Conservation (phyloP, 2,329 filamentous ascomycete species). For the Hypoxylon sp. region DNA sequence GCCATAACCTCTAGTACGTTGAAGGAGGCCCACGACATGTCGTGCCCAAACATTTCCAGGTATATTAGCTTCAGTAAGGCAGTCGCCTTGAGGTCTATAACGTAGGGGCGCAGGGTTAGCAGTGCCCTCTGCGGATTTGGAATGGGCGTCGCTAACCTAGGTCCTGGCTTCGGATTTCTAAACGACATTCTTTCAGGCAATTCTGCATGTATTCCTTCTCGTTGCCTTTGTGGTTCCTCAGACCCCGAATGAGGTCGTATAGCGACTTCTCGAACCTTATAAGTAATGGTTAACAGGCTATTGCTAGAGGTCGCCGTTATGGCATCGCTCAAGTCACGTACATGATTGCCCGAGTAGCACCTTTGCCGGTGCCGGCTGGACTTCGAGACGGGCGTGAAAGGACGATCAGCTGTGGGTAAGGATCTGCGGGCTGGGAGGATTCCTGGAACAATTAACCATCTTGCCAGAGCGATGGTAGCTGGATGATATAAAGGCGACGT, state of each 20-base stretch:
- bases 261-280: slow-evolving; percentile 98
- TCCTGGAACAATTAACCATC: slow-evolving; percentile 35
- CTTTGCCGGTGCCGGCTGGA: slow-evolving; percentile 41
- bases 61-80: slow-evolving; percentile 96
- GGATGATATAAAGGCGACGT: slow-evolving; percentile 7
- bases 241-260: slow-evolving; percentile 96
- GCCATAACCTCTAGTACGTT: slow-evolving; percentile 99
- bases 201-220: slow-evolving; percentile 96
- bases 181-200: slow-evolving; percentile 93
- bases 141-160: slow-evolving; percentile 73
- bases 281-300: slow-evolving; percentile 44
- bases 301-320: background rate
- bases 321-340: slow-evolving; percentile 31
- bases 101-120: slow-evolving; percentile 34
- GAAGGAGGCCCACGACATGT: slow-evolving; percentile 99
- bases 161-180: slow-evolving; percentile 91
- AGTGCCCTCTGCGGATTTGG: slow-evolving; percentile 10
- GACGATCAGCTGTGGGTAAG: slow-evolving; percentile 42
- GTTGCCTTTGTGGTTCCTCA: slow-evolving; percentile 94
- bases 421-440: slow-evolving; percentile 17
- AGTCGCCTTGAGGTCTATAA: slow-evolving; percentile 89
- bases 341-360: slow-evolving; percentile 48
- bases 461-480: slow-evolving; percentile 27
- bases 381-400: slow-evolving; percentile 15
- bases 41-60: slow-evolving; percentile 98